A percentile compares a stretch with the other conserved stretches of the same genome.
Evolutionary conservation across 2,329 filamentous ascomycete genomes (phyloP).

Genomic region (Sporothrix luriei): DNA sequence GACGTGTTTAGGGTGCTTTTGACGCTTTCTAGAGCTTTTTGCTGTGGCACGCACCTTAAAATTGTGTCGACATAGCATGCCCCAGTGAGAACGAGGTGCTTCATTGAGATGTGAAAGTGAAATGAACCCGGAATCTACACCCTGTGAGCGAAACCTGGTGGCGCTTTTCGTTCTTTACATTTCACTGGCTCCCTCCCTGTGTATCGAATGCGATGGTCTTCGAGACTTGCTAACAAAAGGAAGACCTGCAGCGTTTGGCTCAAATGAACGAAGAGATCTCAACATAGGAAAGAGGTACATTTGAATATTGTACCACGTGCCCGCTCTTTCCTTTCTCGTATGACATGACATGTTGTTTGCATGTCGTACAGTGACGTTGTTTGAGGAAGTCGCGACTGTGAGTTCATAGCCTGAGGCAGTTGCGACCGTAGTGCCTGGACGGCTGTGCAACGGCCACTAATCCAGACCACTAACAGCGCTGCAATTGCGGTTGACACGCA

Average conservation of each 20-base stretch:
- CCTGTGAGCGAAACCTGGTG: not conserved
- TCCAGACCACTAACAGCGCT: not conserved
- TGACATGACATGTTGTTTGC: not conserved
- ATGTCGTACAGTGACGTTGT: not conserved
- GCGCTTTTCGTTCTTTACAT: not conserved
- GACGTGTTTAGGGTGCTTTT: not conserved
- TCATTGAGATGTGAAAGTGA: conserved; percentile 46
- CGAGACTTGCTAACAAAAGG: not conserved
- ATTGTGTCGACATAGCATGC: conserved; percentile 74
- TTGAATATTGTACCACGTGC: no score
- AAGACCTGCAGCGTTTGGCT: not conserved
- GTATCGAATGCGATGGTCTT: not conserved
- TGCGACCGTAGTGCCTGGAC: not conserved
- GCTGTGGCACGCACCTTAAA: conserved; percentile 54
- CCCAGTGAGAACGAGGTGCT: conserved; percentile 64
- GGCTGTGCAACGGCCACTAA: not conserved
- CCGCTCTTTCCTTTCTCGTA: no score
- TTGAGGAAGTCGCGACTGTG: not conserved
- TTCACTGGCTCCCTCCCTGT: not conserved
- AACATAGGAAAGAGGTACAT: no score
- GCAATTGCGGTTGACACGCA: not conserved
- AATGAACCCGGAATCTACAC: not conserved
- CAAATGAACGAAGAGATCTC: no score
- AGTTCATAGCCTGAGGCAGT: not conserved
- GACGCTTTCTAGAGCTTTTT: no score